Evolutionary conservation across 2,329 filamentous ascomycete genomes (phyloP).

Genomic region (Blastomyces silverae): DNA sequence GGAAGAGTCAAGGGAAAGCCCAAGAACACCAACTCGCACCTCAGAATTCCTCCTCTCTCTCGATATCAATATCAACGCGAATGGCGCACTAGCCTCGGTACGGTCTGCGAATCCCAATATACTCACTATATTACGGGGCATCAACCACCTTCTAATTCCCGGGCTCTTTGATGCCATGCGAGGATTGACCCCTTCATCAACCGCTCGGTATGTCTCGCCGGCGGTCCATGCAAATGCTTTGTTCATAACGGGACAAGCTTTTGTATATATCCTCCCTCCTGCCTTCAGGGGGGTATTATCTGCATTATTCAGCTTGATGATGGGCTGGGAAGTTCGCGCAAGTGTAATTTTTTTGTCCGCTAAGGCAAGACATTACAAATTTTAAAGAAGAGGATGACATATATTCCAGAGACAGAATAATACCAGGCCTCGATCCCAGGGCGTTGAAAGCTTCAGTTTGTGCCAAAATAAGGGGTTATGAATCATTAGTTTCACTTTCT

Average conservation of each 20-base stretch:
- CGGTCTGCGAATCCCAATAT: not conserved
- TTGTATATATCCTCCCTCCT: not conserved
- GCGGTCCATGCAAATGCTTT: not conserved
- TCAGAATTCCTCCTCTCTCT: not conserved
- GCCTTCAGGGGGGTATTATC: not conserved
- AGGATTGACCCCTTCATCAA: not conserved
- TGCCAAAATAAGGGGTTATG: not conserved
- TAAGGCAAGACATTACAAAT: not conserved
- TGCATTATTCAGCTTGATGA: not conserved
- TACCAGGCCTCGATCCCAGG: not conserved
- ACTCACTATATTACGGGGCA: not conserved
- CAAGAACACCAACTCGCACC: not conserved
- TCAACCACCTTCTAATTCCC: not conserved
- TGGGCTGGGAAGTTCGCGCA: not conserved
- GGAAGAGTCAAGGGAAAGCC: not conserved
- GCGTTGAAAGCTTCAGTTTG: not conserved
- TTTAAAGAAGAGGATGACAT: not conserved
- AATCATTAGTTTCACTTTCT: not conserved
- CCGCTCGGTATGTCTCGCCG: not conserved
- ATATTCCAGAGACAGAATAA: not conserved
- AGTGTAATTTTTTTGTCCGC: not conserved
- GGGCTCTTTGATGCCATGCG: not conserved
- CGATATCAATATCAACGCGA: not conserved
- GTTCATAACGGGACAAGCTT: not conserved
- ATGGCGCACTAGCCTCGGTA: not conserved